Evolutionary conservation across 495 filamentous ascomycete genomes (phyloP), one percentile per base, ranked within the genome.

Genomic region (Sabuloglossum arenarium): DNA sequence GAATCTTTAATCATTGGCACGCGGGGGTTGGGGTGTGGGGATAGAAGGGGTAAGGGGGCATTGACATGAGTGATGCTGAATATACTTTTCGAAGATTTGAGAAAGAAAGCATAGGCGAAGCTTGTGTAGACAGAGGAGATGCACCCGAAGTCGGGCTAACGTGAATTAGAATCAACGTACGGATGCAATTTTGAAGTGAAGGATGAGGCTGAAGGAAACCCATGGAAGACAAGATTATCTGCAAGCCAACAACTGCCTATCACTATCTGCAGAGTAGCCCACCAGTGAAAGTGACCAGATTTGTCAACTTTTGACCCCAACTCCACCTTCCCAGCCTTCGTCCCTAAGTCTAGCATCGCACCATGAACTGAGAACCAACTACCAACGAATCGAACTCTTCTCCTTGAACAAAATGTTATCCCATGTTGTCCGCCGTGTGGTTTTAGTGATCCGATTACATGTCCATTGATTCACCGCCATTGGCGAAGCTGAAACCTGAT

Each of bases 391-490:
- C 49, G 12, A 53, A 53, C 16, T 28, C 24, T 34, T 21, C 4
- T 28, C 19, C 14, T 27, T 34, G 53, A 31, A 55, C 24, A 42
- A 5, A 25, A 10, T 16, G 37, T 3, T 19, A 27, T 29, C 1
- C 30, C 30, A 25, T 32, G 14, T 21, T 28, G 31, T 4, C 11
- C 21, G 1, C 29, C 43, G 5, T 39, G 50, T 60, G 31, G 55
- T 10, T 21, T 16, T n/a, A 21, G 19, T n/a, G n/a, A 21, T 21
- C 19, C 46, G 30, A 49, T 74, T 85, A 97, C 91, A 99, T 99
- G 64, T 99, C 93, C 93, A 99, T 99, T 30, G 85, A 86, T 68
- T 95, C 91, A 54, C 76, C 75, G 54, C 86, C 89, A 69, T 93
- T 94, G 58, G 86, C 85, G 64, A 84, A 98, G 75, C 82, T 95